Percentiles rank a stretch among this genome's conserved stretches.
phyloP scores from a whole-genome alignment of 106 monocot genomes.

The Phalaenopsis equestris region DNA sequence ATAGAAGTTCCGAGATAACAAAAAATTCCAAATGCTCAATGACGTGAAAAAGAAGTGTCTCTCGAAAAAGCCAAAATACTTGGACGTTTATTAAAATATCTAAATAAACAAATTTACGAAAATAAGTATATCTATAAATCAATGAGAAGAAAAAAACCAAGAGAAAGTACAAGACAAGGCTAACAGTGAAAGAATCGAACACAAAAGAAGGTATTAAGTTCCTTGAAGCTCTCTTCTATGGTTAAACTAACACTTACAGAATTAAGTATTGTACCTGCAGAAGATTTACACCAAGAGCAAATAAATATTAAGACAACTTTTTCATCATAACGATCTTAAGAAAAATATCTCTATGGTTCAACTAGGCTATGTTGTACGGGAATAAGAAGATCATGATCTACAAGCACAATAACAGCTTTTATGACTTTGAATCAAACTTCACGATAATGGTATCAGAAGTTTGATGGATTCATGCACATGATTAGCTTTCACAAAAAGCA shows the following conservation, averaged over 20 bases:
- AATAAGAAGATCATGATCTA: not conserved
- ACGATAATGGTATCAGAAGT: not conserved
- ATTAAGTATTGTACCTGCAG: not conserved
- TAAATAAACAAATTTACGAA: no score
- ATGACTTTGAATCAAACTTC: not conserved
- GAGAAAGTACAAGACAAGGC: no score
- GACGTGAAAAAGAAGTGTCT: no score
- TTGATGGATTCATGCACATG: not conserved
- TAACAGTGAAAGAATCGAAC: not conserved
- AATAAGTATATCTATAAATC: not conserved
- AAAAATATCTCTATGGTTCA: no score
- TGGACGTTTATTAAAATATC: no score
- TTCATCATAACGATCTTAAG: not conserved
- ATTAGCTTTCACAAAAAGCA: not conserved
- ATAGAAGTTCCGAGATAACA: no score
- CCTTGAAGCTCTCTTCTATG: not conserved
- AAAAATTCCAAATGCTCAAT: no score
- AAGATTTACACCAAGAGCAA: not conserved
- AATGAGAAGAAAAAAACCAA: no score
- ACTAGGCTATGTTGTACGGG: no score
- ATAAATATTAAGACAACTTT: not conserved
- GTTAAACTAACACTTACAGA: not conserved
- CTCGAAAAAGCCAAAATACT: no score
- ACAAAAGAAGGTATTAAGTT: not conserved
- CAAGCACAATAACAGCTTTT: not conserved